Evolutionary conservation across 164 flowering plant genomes (phyloP).

Genomic region (Amborella trichopoda): DNA sequence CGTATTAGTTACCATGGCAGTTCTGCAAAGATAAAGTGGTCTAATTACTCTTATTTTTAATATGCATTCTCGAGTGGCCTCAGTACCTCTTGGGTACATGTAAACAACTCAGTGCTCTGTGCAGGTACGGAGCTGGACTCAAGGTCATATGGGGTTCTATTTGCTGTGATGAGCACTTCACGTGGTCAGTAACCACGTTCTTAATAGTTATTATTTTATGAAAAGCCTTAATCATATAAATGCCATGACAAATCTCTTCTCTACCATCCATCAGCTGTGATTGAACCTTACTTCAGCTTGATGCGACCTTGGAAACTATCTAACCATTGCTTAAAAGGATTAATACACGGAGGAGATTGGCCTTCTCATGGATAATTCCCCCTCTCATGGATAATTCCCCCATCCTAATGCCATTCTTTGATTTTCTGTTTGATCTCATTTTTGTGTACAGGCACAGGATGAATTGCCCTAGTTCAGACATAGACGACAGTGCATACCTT

Average conservation of each 20-base stretch:
- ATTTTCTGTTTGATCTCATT: neutral
- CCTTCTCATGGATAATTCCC: neutral
- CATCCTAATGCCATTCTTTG: neutral
- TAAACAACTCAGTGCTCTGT: neutral
- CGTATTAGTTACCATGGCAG: neutral
- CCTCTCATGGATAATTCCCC: neutral
- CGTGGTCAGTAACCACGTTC: slow-evolving; percentile 38
- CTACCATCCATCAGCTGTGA: neutral
- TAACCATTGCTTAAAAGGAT: neutral
- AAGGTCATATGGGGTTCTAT: slow-evolving; percentile 66
- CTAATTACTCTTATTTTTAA: neutral
- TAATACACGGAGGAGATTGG: neutral
- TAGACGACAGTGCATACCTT: slow-evolving; percentile 58
- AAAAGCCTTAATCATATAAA: no score
- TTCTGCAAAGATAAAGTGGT: neutral
- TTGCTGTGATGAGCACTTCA: slow-evolving; percentile 89
- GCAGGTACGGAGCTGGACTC: slow-evolving; percentile 74
- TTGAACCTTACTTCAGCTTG: neutral
- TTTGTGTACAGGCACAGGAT: slow-evolving; percentile 62
- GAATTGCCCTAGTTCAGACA: slow-evolving; percentile 69
- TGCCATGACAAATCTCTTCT: no score
- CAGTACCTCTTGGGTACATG: neutral
- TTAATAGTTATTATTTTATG: no score
- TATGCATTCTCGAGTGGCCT: neutral
- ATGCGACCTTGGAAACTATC: neutral